These are phyloP conservation scores for Geotrichum restrictum DNA, from an alignment of 1,139 yeast genomes.

Conservation along the genomic window DNA sequence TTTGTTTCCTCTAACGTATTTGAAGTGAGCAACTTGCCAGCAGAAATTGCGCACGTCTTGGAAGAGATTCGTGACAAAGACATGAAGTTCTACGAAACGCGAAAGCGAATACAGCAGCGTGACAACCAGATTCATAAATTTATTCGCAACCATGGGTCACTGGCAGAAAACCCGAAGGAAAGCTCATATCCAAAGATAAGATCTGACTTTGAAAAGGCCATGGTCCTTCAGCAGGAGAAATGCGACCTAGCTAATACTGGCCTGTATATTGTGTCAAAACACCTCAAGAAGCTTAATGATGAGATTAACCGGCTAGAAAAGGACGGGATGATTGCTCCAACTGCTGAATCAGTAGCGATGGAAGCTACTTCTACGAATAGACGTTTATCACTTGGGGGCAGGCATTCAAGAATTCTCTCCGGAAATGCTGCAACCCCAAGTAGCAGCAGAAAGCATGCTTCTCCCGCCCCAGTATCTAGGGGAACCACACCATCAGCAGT, in stretches of 20 bases:
- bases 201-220: constrained; percentile 61
- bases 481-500: constrained; percentile 5
- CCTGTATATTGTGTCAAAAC: constrained; percentile 68
- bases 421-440: background rate
- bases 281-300: constrained; percentile 64
- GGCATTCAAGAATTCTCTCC: constrained; percentile 3
- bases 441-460: constrained; percentile 8
- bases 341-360: constrained; percentile 11
- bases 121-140: constrained; percentile 76
- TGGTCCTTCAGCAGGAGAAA: constrained; percentile 70
- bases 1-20: background rate
- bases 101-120: constrained; percentile 63
- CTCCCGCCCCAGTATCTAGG: constrained; percentile 16
- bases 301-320: constrained; percentile 72
- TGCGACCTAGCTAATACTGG: constrained; percentile 79
- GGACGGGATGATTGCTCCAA: constrained; percentile 68
- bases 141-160: constrained; percentile 77
- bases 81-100: constrained; percentile 57
- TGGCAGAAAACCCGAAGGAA: constrained; percentile 80
- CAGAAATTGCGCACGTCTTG: constrained; percentile 74
- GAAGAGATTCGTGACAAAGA: constrained; percentile 78
- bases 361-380: constrained; percentile 3
- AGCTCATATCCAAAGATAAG: constrained; percentile 62
- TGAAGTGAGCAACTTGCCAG: constrained; percentile 72
- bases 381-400: constrained; percentile 1